Base-by-base conservation (phyloP, 176 grass and related monocot species). In the Carex kokanica region DNA sequence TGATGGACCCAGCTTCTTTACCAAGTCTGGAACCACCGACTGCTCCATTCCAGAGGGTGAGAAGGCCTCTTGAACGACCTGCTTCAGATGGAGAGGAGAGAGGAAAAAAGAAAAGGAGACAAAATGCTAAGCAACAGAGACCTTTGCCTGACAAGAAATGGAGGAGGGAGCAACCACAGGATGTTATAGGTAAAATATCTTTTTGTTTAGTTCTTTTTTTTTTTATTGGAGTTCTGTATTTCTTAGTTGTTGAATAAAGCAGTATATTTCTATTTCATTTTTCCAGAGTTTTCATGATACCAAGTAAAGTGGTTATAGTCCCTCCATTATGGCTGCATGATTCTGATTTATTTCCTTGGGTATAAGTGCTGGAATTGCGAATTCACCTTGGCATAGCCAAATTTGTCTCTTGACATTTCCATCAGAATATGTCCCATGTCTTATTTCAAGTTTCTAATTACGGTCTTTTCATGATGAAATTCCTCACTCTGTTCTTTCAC, bases 111-210 rank as follows among this genome's bases (percentile, higher is more conserved):
- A 94, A 88, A 47, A 89, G 87, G 23, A 64, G 70, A 84, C 20
- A 31, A 67, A 91, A 86, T 40, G 70, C 81, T 58, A 93, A 88
- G 86, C 78, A 15, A 79, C 91, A 88, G 67, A 88, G 95, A 57
- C 92, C 92, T 0, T 84, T 91, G 78, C 95, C 95, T 92, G 89
- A 27, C 79, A 98, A 93, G 82, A 93, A 85, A 91, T 98, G 95
- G 92, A 90, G 95, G 92, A 90, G 89, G 58, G 79, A 55, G 38
- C 88, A 88, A 78, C 55, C 74, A 84, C 59, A 1, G n/a, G 91
- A 94, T 60, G 82, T 78, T 41, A 57, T 68, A 38, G 71, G 56
- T 83, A 60, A 81, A 31, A 52, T 24, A 51, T 14, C 34, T 58
- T 72, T 31, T 60, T 38, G 18, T 18, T 2, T 11, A 40, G 32